A percentile compares a stretch with the other conserved stretches of the same genome.
Evolutionary conservation across 2,329 filamentous ascomycete genomes (phyloP).

Genomic region (Colletotrichum orchidophilum): DNA sequence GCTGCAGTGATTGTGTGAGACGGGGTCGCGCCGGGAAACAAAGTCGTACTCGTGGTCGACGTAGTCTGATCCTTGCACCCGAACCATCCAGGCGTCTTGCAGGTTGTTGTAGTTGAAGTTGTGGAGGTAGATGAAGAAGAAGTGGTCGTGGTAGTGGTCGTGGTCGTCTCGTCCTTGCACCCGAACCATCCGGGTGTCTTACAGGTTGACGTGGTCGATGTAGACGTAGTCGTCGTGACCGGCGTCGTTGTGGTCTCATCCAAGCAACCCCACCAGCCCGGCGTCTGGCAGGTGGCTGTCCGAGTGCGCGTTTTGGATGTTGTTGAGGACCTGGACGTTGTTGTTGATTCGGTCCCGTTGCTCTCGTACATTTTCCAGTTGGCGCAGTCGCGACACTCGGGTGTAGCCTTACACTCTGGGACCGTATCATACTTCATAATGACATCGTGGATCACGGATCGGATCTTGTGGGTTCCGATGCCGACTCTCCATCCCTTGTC

Average conservation of each 20-base stretch:
- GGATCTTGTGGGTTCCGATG: slow-evolving; percentile 90
- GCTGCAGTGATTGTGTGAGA: slow-evolving; percentile 41
- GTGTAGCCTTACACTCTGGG: slow-evolving; percentile 78
- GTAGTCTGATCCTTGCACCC: slow-evolving; percentile 58
- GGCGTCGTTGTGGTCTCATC: slow-evolving; percentile 68
- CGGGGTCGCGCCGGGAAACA: slow-evolving; percentile 31
- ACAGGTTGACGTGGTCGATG: slow-evolving; percentile 64
- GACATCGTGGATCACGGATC: slow-evolving; percentile 87
- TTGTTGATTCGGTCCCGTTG: slow-evolving; percentile 83
- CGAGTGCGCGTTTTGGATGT: slow-evolving; percentile 71
- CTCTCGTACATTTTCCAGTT: slow-evolving; percentile 96
- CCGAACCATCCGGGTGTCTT: slow-evolving; percentile 74
- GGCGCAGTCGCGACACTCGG: slow-evolving; percentile 87
- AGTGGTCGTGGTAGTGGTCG: slow-evolving; percentile 38
- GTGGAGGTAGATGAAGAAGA: slow-evolving; percentile 39
- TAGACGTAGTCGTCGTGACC: slow-evolving; percentile 54
- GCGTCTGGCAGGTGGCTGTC: slow-evolving; percentile 88
- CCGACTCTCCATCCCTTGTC: slow-evolving; percentile 94
- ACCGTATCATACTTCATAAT: slow-evolving; percentile 84
- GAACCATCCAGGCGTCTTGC: slow-evolving; percentile 63
- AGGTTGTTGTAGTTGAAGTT: slow-evolving; percentile 47
- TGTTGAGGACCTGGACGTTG: slow-evolving; percentile 65
- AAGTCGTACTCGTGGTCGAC: slow-evolving; percentile 33
- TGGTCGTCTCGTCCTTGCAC: slow-evolving; percentile 64
- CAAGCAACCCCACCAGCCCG: slow-evolving; percentile 89